A percentile compares a stretch with the other conserved stretches of the same genome.
Evolutionary conservation across 148 eudicot species (phyloP).

Genomic region (Amaranthus palmeri): DNA sequence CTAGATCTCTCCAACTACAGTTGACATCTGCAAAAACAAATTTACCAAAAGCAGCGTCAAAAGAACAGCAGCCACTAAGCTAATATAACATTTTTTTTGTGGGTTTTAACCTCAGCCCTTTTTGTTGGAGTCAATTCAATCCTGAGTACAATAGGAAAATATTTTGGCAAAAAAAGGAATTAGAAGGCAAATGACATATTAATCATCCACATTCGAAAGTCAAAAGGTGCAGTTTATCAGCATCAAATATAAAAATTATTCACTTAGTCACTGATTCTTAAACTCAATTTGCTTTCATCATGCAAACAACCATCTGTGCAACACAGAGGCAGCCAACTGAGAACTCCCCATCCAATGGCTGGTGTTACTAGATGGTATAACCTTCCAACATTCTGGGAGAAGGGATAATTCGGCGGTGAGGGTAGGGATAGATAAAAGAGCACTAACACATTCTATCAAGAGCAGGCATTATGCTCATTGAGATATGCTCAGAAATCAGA

Average conservation of each 20-base stretch:
- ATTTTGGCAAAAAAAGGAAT: too few species aligned
- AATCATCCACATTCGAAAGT: not conserved
- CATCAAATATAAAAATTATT: not conserved
- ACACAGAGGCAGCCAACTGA: not conserved
- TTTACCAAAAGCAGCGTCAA: not conserved
- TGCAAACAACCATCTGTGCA: not conserved
- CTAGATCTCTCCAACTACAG: constrained; percentile 23
- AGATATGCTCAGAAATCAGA: not conserved
- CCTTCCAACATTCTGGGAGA: not conserved
- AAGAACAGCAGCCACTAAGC: not conserved
- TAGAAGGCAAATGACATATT: too few species aligned
- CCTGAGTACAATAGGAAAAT: not conserved
- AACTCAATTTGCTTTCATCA: not conserved
- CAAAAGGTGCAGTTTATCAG: not conserved
- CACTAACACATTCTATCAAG: not conserved
- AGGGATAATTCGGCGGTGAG: too few species aligned
- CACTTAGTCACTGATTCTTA: not conserved
- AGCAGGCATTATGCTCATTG: not conserved
- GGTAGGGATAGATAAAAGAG: not conserved
- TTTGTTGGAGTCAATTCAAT: not conserved
- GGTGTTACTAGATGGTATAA: not conserved
- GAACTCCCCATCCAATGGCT: not conserved
- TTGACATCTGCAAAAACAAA: constrained; percentile 28
- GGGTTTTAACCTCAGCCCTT: not conserved
- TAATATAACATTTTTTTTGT: not conserved